Evolutionary conservation across 2,329 filamentous ascomycete genomes (phyloP).

Genomic region (Bisporella sp.): DNA sequence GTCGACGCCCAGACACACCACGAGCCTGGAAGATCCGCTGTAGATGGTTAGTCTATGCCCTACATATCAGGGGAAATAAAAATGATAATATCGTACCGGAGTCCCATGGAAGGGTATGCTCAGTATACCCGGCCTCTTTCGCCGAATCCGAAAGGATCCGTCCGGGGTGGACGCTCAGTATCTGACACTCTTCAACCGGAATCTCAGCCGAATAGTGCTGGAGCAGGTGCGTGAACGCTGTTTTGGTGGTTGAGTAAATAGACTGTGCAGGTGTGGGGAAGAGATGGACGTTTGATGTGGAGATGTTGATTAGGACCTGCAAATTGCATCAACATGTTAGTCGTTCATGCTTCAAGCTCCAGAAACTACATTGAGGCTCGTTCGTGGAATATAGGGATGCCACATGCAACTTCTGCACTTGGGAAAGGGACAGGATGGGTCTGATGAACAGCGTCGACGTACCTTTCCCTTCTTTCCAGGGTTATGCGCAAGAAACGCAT

Average conservation of each 20-base stretch:
- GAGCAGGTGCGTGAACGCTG: neutral
- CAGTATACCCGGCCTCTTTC: neutral
- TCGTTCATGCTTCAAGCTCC: neutral
- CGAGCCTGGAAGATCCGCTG: neutral
- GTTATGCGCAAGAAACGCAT: neutral
- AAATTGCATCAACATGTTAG: neutral
- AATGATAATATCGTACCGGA: neutral
- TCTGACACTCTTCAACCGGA: neutral
- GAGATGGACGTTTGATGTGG: neutral
- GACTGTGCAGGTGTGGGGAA: neutral
- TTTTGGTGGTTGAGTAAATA: neutral
- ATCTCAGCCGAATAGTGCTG: neutral
- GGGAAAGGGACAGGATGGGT: no score
- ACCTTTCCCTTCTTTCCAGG: neutral
- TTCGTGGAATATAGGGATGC: no score
- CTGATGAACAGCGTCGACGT: neutral
- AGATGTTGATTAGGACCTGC: neutral
- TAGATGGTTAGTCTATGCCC: neutral
- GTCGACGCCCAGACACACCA: constrained; percentile 4
- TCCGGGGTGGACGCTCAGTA: constrained; percentile 5
- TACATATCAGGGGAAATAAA: neutral
- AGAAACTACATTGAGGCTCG: neutral
- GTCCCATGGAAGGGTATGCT: neutral
- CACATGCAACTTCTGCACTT: no score
- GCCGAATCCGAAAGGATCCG: neutral